phyloP scores from a whole-genome alignment of 768 basidiomycete species.

The Suillus weaverae region DNA sequence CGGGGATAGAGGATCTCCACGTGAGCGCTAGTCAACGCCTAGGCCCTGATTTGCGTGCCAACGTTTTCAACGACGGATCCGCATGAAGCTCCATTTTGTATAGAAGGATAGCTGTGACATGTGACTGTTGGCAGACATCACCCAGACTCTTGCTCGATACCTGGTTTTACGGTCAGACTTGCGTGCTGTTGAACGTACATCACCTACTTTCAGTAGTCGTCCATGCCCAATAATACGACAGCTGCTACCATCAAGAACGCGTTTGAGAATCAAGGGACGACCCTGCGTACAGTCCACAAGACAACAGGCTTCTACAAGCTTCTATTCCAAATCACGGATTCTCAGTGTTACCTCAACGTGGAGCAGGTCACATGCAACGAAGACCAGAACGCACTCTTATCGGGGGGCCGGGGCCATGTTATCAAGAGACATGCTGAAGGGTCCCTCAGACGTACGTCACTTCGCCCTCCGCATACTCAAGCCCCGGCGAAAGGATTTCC shows the following conservation, averaged over 20 bases:
- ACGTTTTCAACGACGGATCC: not conserved
- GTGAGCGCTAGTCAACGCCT: not conserved
- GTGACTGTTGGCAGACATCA: slow-evolving; percentile 6
- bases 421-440: slow-evolving; percentile 10
- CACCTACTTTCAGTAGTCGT: slow-evolving; percentile 1
- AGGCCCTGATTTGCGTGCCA: not conserved
- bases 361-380: slow-evolving; percentile 12
- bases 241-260: slow-evolving; percentile 8
- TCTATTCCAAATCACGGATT: slow-evolving; percentile 7
- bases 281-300: slow-evolving; percentile 12
- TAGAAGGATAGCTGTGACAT: slow-evolving; percentile 4
- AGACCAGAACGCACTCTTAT: slow-evolving; percentile 9
- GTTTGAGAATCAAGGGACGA: slow-evolving; percentile 8
- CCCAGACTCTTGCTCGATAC: slow-evolving; percentile 11
- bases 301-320: slow-evolving; percentile 10
- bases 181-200: slow-evolving; percentile 9
- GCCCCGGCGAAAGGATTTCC: not conserved
- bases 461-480: not conserved
- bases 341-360: slow-evolving; percentile 13
- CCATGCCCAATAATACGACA: not conserved
- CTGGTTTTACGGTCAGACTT: slow-evolving; percentile 11
- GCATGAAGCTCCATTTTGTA: not conserved
- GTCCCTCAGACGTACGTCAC: slow-evolving; percentile 7
- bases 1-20: not conserved
- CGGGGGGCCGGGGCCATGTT: not conserved